Evolutionary conservation across 139 green algal genomes (phyloP).

Genomic region (Medakamo hakoo): DNA sequence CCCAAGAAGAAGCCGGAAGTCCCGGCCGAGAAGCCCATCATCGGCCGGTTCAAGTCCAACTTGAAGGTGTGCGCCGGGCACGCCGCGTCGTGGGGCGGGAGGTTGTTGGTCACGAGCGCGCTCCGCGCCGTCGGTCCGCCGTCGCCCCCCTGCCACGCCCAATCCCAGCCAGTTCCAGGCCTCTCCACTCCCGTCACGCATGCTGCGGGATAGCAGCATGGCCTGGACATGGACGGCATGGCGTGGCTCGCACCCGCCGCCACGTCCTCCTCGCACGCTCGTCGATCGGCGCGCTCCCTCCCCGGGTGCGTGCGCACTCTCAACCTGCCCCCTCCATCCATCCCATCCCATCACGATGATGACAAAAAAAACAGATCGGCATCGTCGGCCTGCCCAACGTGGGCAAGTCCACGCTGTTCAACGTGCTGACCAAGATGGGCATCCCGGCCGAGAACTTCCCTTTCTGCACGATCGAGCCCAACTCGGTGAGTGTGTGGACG

Average conservation of each 20-base stretch:
- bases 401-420: constrained; percentile 90
- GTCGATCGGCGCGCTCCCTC: no score
- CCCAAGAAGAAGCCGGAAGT: constrained; percentile 59
- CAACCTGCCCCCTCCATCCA: no score
- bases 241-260: background rate
- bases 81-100: background rate
- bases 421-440: constrained; percentile 64
- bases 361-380: no score
- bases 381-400: constrained; percentile 95
- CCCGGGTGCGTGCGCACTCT: no score
- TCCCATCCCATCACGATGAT: no score
- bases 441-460: constrained; percentile 89
- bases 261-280: no score
- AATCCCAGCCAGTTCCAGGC: background rate
- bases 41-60: constrained; percentile 84
- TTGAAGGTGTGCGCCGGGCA: constrained; percentile 53
- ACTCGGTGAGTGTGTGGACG: constrained; percentile 32
- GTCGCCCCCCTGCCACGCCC: background rate
- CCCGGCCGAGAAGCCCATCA: constrained; percentile 62
- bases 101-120: background rate
- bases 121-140: background rate
- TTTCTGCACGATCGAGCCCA: constrained; percentile 94
- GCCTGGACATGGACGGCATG: background rate
- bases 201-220: background rate
- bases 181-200: background rate